phyloP scores from a whole-genome alignment of 2,329 filamentous ascomycete species.

The Fusarium sublunatum region DNA sequence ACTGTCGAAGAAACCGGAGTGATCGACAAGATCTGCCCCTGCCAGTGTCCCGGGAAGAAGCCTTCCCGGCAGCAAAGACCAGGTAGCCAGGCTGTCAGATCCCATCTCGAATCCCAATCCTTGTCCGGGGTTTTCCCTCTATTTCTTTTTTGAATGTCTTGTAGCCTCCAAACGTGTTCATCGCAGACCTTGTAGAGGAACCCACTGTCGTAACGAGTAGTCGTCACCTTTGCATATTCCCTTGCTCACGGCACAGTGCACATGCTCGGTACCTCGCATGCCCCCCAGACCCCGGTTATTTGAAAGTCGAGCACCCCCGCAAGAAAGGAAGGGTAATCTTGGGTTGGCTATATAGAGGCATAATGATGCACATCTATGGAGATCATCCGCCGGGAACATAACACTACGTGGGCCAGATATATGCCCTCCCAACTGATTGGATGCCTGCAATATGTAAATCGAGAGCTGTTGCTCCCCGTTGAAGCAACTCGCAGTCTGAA shows the following conservation, averaged over 20 bases:
- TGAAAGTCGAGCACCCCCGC: slow-evolving; percentile 17
- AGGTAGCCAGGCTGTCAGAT: slow-evolving; percentile 27
- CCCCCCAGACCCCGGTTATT: slow-evolving; percentile 21
- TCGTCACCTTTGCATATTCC: neutral
- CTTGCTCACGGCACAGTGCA: neutral
- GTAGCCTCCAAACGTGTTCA: slow-evolving; percentile 3
- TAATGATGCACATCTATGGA: slow-evolving; percentile 47
- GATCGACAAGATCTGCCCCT: slow-evolving; percentile 47
- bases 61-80: slow-evolving; percentile 34
- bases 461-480: neutral
- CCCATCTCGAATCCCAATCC: slow-evolving; percentile 20
- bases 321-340: slow-evolving; percentile 13
- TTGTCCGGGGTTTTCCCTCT: neutral
- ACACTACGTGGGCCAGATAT: too few relatives aligned
- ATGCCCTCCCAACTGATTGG: too few relatives aligned
- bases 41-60: slow-evolving; percentile 40
- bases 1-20: slow-evolving; percentile 27
- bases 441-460: too few relatives aligned
- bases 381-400: slow-evolving; percentile 35
- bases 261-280: slow-evolving; percentile 6
- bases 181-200: neutral
- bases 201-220: neutral
- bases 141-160: neutral
- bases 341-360: slow-evolving; percentile 23
- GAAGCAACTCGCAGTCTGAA: slow-evolving; percentile 9